A percentile compares a stretch with the other conserved stretches of the same genome.
These are phyloP conservation scores for Picea abies DNA, from an alignment of 83 land plant genomes.

Conservation along the genomic window DNA sequence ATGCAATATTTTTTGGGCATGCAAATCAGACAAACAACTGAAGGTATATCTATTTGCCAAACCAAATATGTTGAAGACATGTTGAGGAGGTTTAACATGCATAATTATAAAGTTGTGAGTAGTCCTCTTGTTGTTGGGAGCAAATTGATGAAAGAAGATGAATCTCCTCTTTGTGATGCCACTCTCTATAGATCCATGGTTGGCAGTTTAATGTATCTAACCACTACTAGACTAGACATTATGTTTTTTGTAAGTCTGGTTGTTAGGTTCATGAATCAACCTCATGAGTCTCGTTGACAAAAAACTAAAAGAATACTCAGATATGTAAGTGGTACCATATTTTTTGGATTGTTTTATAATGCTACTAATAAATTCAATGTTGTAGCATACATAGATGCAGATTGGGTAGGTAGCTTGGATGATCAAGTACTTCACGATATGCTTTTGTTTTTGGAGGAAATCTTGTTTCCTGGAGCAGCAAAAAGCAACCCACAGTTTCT, in stretches of 20 bases:
- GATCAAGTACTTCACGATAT: neutral
- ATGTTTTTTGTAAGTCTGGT: neutral
- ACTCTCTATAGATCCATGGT: conserved; percentile 12
- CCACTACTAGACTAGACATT: conserved; percentile 19
- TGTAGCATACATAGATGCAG: neutral
- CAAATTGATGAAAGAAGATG: neutral
- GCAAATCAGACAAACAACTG: neutral
- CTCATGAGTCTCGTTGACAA: neutral
- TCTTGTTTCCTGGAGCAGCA: neutral
- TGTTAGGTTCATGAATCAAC: conserved; percentile 16
- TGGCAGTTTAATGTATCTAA: conserved; percentile 24
- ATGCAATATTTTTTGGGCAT: neutral
- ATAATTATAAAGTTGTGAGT: neutral
- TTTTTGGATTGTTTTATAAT: neutral
- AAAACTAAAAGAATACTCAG: conserved; percentile 22
- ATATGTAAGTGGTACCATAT: conserved; percentile 17
- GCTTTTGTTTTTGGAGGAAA: neutral
- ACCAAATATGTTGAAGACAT: neutral
- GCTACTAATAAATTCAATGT: neutral
- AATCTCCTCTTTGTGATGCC: neutral
- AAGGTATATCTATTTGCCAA: conserved; percentile 11
- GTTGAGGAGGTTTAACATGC: neutral
- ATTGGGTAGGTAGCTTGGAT: neutral
- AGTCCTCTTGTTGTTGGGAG: neutral
- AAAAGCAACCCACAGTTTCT: neutral